phyloP scores from a whole-genome alignment of 768 basidiomycete genomes.

The Wakefieldia striispora region DNA sequence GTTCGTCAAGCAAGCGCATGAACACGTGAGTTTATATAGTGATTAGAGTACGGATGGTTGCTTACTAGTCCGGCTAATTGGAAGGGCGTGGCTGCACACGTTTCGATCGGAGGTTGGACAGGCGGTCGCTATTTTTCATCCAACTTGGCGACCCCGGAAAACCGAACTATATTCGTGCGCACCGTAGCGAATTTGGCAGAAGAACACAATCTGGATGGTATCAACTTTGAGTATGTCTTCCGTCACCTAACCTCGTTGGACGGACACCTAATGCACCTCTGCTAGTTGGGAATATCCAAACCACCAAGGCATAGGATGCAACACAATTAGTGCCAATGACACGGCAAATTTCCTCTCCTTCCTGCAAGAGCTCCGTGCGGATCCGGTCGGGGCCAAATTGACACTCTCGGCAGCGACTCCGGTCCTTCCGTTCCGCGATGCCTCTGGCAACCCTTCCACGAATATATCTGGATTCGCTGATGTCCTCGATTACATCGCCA shows the following conservation, averaged over 20 bases:
- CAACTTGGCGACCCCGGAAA: slow-evolving; percentile 51
- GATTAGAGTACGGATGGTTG: neutral
- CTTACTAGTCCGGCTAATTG: neutral
- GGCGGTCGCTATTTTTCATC: slow-evolving; percentile 65
- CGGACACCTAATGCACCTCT: slow-evolving; percentile 12
- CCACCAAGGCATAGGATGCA: slow-evolving; percentile 65
- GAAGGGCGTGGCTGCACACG: slow-evolving; percentile 53
- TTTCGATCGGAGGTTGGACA: slow-evolving; percentile 72
- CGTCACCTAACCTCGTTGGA: neutral
- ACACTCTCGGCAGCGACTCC: slow-evolving; percentile 71
- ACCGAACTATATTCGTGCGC: slow-evolving; percentile 64
- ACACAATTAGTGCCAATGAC: slow-evolving; percentile 55
- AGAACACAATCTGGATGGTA: slow-evolving; percentile 54
- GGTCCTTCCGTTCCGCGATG: slow-evolving; percentile 60
- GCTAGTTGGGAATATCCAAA: slow-evolving; percentile 86
- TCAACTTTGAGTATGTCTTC: slow-evolving; percentile 37
- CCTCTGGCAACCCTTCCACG: slow-evolving; percentile 55
- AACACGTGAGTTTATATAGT: slow-evolving; percentile 27
- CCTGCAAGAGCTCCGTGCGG: slow-evolving; percentile 61
- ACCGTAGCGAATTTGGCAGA: slow-evolving; percentile 48
- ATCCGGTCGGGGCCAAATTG: slow-evolving; percentile 49
- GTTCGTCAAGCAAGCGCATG: slow-evolving; percentile 50
- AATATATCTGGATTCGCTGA: slow-evolving; percentile 73
- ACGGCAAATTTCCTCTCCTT: slow-evolving; percentile 76
- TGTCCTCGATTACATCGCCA: slow-evolving; percentile 61